Evolutionary conservation across 176 grass and related monocot species (phyloP), one percentile per base, ranked within the genome.

Genomic region (Cenchrus purpureus): DNA sequence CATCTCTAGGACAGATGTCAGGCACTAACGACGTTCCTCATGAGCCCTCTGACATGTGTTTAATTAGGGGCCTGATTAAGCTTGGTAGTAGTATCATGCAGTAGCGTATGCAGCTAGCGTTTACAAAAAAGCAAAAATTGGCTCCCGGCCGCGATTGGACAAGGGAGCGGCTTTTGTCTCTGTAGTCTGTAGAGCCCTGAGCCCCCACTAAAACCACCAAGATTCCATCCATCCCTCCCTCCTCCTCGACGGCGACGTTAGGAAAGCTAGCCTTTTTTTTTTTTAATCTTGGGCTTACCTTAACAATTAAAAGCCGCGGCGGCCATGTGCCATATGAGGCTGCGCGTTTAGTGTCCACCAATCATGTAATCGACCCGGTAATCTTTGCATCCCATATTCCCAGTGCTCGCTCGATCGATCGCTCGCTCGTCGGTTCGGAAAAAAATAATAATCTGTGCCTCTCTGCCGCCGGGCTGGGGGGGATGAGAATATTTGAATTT

Each of bases 141-240:
- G 25, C 78, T 65, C 37, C 37, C 64, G 48, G 56, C 79, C 34
- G 20, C 43, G 84, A 86, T 73, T 79, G 73, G 88, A 83, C 84
- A 50, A 0, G 49, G 28, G 58, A 73, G 45, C 28, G 10, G 37
- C 66, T 82, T 82, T 78, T 86, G 88, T 90, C 83, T 65, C 28
- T 77, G 65, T 65, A 19, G 55, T n/a, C n/a, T n/a, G n/a, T 25
- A 78, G 45, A 4, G 37, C 25, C 25, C 25, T 0, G 37, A 4
- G 48, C 22, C 58, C 67, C 78, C 73, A 83, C 65, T 59, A 7
- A 10, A 50, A 51, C 56, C 57, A 73, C 83, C 83, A 77, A 86
- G 88, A 90, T 90, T 86, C 88, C 57, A 40, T 86, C 88, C 57
- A 40, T 14, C 67, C 84, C 64, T 65, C 12, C 65, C 88, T 71